Evolutionary conservation across 2,329 filamentous ascomycete species (phyloP).

Genomic region (Ophiostoma triangulosporum): DNA sequence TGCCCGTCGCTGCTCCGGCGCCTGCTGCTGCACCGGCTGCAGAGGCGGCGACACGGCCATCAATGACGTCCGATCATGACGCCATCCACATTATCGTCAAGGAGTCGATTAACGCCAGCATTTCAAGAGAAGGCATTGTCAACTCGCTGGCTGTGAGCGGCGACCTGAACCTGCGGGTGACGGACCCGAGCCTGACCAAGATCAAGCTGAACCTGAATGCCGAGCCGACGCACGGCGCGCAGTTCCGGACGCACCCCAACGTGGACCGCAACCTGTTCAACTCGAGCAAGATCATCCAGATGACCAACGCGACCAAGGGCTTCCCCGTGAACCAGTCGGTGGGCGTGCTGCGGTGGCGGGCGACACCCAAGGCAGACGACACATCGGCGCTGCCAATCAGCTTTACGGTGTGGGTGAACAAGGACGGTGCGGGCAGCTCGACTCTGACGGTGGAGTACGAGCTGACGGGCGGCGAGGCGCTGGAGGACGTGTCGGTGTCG

Average conservation of each 20-base stretch:
- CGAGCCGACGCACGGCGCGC: constrained; percentile 65
- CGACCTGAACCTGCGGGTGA: constrained; percentile 81
- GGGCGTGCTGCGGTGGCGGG: constrained; percentile 85
- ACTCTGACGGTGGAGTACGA: constrained; percentile 95
- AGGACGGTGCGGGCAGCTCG: constrained; percentile 64
- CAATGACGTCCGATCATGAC: constrained; percentile 62
- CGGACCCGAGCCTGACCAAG: constrained; percentile 79
- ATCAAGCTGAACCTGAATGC: constrained; percentile 72
- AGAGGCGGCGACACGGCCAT: constrained; percentile 29
- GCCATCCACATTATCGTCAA: constrained; percentile 78
- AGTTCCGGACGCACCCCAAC: constrained; percentile 93
- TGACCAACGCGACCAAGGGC: constrained; percentile 73
- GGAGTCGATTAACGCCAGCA: constrained; percentile 79
- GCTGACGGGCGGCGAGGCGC: constrained; percentile 61
- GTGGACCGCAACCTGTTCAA: constrained; percentile 85
- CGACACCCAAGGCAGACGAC: constrained; percentile 68
- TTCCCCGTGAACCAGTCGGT: constrained; percentile 94
- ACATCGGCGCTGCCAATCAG: constrained; percentile 75
- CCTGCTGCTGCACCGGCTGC: constrained; percentile 22
- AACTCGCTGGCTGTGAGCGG: constrained; percentile 83
- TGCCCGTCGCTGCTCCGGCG: constrained; percentile 53
- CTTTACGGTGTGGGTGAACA: constrained; percentile 97
- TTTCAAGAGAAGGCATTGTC: constrained; percentile 76
- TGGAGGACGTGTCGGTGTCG: constrained; percentile 74
- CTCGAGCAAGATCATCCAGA: constrained; percentile 69